Conservation (phyloP, 768 basidiomycete species). For the Lyophyllum shimeji region DNA sequence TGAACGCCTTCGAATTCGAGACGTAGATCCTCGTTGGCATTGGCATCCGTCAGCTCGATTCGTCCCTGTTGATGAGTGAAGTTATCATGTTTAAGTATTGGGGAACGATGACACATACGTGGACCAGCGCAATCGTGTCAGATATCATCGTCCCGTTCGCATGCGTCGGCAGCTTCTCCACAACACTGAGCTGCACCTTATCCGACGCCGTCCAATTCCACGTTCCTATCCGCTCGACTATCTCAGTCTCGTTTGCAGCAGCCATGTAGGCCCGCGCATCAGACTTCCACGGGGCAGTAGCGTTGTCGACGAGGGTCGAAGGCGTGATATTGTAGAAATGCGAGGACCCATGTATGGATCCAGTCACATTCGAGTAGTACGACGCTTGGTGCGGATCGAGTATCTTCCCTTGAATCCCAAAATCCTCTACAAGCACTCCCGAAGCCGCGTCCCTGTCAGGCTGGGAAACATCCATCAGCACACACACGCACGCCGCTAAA, state of each 20-base stretch:
- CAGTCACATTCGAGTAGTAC: slow-evolving; percentile 77
- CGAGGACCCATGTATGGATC: slow-evolving; percentile 68
- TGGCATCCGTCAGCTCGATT: slow-evolving; percentile 60
- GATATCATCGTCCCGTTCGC: slow-evolving; percentile 32
- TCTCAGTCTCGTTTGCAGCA: slow-evolving; percentile 49
- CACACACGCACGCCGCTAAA: neutral
- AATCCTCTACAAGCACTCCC: slow-evolving; percentile 45
- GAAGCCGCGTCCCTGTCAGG: slow-evolving; percentile 44
- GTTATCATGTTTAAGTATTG: slow-evolving; percentile 1
- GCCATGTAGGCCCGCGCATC: slow-evolving; percentile 51
- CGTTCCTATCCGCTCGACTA: slow-evolving; percentile 44
- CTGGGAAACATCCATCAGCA: slow-evolving; percentile 29
- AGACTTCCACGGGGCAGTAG: slow-evolving; percentile 48
- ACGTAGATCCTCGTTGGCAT: slow-evolving; percentile 54
- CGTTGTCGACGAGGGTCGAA: slow-evolving; percentile 35
- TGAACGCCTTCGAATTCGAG: slow-evolving; percentile 80
- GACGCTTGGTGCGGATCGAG: slow-evolving; percentile 49
- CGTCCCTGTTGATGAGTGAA: slow-evolving; percentile 51
- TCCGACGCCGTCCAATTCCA: slow-evolving; percentile 74
- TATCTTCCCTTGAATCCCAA: slow-evolving; percentile 42
- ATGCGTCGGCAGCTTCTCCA: slow-evolving; percentile 52
- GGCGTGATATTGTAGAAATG: slow-evolving; percentile 65
- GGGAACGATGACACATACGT: slow-evolving; percentile 45
- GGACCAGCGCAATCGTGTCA: slow-evolving; percentile 58
- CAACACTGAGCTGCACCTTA: slow-evolving; percentile 64